A percentile compares a stretch with the other conserved stretches of the same genome.
phyloP scores from a whole-genome alignment of 2,329 filamentous ascomycete species.

The Aspergillus hortae region DNA sequence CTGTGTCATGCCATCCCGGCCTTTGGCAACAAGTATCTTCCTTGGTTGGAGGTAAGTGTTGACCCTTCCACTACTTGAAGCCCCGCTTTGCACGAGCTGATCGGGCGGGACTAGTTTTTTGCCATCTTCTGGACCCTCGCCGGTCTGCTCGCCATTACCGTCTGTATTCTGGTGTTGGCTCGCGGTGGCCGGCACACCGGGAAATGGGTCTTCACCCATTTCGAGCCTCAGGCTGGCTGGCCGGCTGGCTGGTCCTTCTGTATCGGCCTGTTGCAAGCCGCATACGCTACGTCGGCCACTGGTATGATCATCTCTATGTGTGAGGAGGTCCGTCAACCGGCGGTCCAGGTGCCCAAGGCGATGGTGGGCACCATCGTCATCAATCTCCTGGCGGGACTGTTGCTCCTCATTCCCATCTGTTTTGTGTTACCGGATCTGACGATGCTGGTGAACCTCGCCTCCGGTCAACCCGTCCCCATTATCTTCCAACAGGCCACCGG shows the following conservation, averaged over 20 bases:
- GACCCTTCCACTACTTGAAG: neutral
- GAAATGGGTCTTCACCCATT: slow-evolving; percentile 51
- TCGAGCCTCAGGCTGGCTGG: slow-evolving; percentile 68
- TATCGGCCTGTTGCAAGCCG: slow-evolving; percentile 63
- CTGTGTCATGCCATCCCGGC: slow-evolving; percentile 52
- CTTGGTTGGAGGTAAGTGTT: slow-evolving; percentile 58
- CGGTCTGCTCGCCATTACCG: slow-evolving; percentile 59
- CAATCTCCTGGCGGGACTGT: slow-evolving; percentile 60
- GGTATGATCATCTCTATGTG: slow-evolving; percentile 81
- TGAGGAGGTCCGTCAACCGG: slow-evolving; percentile 63
- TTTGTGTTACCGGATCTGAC: slow-evolving; percentile 69
- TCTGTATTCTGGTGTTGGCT: slow-evolving; percentile 66
- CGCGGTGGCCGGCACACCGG: slow-evolving; percentile 62
- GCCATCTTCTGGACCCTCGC: slow-evolving; percentile 67
- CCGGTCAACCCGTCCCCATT: slow-evolving; percentile 69
- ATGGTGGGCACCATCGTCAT: slow-evolving; percentile 65
- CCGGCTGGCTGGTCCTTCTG: slow-evolving; percentile 68
- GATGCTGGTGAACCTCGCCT: slow-evolving; percentile 59
- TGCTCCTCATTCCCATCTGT: slow-evolving; percentile 68
- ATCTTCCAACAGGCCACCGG: slow-evolving; percentile 72
- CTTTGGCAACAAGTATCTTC: slow-evolving; percentile 52
- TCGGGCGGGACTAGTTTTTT: slow-evolving; percentile 62
- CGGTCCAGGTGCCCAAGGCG: slow-evolving; percentile 64
- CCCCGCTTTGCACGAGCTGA: neutral
- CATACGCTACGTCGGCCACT: slow-evolving; percentile 64